phyloP scores from a whole-genome alignment of 2,329 filamentous ascomycete species.

The Beauveria rudraprayagi region DNA sequence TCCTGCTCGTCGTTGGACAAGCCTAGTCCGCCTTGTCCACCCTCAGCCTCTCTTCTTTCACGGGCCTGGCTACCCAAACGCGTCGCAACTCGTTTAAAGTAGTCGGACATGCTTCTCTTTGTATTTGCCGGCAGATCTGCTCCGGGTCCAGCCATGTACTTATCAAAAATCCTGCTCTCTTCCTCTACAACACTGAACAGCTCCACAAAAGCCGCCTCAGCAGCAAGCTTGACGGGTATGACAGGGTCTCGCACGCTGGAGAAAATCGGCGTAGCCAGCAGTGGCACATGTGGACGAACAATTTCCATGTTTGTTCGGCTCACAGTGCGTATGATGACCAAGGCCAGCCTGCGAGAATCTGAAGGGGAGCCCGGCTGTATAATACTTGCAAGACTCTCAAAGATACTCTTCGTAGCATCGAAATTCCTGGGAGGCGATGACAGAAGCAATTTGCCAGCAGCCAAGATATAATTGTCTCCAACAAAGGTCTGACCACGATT shows the following conservation, averaged over 20 bases:
- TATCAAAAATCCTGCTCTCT: constrained; percentile 80
- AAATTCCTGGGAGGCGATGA: constrained; percentile 59
- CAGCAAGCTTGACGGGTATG: constrained; percentile 91
- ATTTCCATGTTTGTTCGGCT: constrained; percentile 72
- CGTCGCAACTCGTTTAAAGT: constrained; percentile 88
- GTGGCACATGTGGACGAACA: constrained; percentile 69
- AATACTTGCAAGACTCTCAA: constrained; percentile 66
- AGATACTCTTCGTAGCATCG: constrained; percentile 70
- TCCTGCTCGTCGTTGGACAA: constrained; percentile 86
- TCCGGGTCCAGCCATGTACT: constrained; percentile 67
- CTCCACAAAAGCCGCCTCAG: constrained; percentile 87
- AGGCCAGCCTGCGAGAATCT: constrained; percentile 75
- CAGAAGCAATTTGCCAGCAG: constrained; percentile 84
- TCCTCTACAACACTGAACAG: constrained; percentile 86
- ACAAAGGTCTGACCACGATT: constrained; percentile 59
- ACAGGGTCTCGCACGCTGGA: constrained; percentile 81
- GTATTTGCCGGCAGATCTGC: constrained; percentile 59
- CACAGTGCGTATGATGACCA: constrained; percentile 83
- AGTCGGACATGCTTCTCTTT: constrained; percentile 89
- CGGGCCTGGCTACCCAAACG: constrained; percentile 78
- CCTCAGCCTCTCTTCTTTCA: constrained; percentile 85
- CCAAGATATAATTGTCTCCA: constrained; percentile 79
- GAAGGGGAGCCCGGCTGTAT: constrained; percentile 71
- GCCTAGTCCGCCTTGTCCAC: constrained; percentile 76
- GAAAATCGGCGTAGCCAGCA: constrained; percentile 80